Evolutionary conservation across 2,329 filamentous ascomycete genomes (phyloP).

Genomic region (Epichloe bromicola): DNA sequence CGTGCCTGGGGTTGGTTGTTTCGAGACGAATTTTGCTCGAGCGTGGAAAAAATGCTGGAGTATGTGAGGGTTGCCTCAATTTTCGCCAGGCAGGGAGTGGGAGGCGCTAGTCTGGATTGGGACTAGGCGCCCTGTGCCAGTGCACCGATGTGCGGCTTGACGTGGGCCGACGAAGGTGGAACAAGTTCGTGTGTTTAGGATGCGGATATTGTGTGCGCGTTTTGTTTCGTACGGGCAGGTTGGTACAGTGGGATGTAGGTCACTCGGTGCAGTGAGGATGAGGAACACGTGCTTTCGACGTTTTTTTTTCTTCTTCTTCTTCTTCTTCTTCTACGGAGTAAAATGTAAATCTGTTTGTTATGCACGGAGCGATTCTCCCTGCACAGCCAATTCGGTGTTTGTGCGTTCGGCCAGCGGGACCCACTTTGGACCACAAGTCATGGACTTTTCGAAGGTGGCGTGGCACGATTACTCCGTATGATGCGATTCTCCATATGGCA

Average conservation of each 20-base stretch:
- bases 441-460: not conserved
- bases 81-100: constrained; percentile 29
- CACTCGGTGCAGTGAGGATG: no score
- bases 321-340: not conserved
- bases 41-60: constrained; percentile 23
- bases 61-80: constrained; percentile 29
- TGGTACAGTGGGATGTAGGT: no score
- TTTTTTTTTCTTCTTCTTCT: no score
- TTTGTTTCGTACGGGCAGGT: not conserved
- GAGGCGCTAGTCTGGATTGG: constrained; percentile 23
- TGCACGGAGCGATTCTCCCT: no score
- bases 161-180: not conserved
- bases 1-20: constrained; percentile 29
- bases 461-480: not conserved
- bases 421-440: constrained; percentile 2
- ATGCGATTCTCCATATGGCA: not conserved
- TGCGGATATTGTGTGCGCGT: not conserved
- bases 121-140: not conserved
- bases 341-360: not conserved
- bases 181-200: not conserved
- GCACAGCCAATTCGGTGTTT: not conserved
- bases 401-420: not conserved
- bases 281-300: not conserved
- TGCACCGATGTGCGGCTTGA: constrained; percentile 2
- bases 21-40: constrained; percentile 30